Base-by-base conservation (phyloP, 2,329 filamentous ascomycete genomes). In the Huntiella decipiens region DNA sequence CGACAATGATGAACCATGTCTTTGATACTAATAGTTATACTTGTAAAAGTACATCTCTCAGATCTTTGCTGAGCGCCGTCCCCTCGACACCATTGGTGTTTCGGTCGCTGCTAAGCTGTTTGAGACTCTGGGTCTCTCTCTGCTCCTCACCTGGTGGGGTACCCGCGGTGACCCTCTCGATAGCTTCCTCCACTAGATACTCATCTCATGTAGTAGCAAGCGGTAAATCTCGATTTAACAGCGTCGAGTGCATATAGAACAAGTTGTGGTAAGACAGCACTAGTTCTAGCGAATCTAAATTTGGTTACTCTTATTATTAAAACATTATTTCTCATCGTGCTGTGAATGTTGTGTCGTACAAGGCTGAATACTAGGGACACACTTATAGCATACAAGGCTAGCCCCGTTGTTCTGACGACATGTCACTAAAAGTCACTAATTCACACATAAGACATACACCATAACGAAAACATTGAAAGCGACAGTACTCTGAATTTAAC, bases 141-240 rank as follows among this genome's bases (percentile, higher is more conserved):
- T 94, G 58, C 85, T 96, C 74, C 71, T 96, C 56, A 94, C 85
- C 60, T 96, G 84, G 82, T 96, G 88, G 88, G 88, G 88, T 58
- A 95, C 88, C 58, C 80, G 82, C 60, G 91, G 85, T 66, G 88
- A 86, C 70, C 85, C 85, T 51, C 92, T 94, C 64, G 77, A 86
- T 59, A 87, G 28, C 45, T 50, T 50, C 44, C 42, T 50, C 35
- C 42, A 47, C 41, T 50, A 50, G 45, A 39, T 43, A 8, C n/a
- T 17, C 28, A 13, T 17, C 17, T 42, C 15, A 28, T 28, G 22
- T 28, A 32, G 22, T 28, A 32, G 8, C 8, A 2, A 17, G 7
- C n/a, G n/a, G 22, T 28, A 43, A 43, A 43, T 43, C 31, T 33
- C 40, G 31, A 43, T 43, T 31, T 34, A 31, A 43, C 40, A 43